These are phyloP conservation scores for Pelagophyceae sp. DNA, from an alignment of 352 stramenopile species.

Conservation along the genomic window DNA sequence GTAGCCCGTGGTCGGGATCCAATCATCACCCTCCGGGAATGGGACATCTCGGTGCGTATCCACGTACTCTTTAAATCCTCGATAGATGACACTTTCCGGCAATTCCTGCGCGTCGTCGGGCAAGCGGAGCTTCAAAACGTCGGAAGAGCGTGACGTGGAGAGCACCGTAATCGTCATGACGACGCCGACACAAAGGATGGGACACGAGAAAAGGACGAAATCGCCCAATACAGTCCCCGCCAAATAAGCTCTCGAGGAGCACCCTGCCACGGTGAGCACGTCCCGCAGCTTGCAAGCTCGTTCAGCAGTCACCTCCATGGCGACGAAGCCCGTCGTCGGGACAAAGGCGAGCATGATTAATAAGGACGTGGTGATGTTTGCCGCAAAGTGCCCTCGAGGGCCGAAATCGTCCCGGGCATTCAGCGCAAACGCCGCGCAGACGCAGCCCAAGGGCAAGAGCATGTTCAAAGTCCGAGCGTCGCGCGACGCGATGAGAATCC, in stretches of 20 bases:
- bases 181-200: not conserved
- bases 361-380: not conserved
- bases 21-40: not conserved
- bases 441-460: not conserved
- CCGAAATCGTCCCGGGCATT: constrained; percentile 12
- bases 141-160: not conserved
- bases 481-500: not conserved
- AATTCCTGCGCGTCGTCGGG: not conserved
- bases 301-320: not conserved
- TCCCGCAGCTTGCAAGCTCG: constrained; percentile 5
- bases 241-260: not conserved
- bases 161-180: not conserved
- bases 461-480: not conserved
- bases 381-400: not conserved
- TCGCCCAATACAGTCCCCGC: not conserved
- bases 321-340: not conserved
- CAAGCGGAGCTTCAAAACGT: not conserved
- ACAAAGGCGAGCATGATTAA: constrained; percentile 14
- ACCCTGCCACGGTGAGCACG: constrained; percentile 15
- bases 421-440: not conserved
- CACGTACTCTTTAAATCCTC: not conserved
- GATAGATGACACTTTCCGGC: not conserved
- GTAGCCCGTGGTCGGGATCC: not conserved
- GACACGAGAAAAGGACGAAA: not conserved
- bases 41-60: not conserved